Evolutionary conservation across 2,329 filamentous ascomycete species (phyloP).

Genomic region (Tolypocladium cylindrosporum): DNA sequence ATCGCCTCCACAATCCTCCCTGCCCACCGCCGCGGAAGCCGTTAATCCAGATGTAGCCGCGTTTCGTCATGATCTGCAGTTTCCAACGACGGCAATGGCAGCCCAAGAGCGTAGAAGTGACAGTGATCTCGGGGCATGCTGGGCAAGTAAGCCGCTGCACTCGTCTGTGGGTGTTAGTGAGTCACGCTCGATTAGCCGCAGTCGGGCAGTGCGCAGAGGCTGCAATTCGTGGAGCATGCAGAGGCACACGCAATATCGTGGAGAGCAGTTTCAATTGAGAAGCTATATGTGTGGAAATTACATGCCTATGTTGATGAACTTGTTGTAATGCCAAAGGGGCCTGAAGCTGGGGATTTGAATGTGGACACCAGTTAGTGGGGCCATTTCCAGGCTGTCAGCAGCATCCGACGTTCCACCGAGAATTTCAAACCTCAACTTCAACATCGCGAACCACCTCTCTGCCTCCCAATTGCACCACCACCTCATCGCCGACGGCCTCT

Average conservation of each 20-base stretch:
- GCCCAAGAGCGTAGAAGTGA: no score
- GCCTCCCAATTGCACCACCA: not conserved
- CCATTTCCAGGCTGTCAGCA: no score
- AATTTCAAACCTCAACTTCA: not conserved
- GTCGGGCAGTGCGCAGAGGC: not conserved
- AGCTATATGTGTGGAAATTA: not conserved
- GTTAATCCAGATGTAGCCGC: slow-evolving; percentile 19
- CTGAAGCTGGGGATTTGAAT: not conserved
- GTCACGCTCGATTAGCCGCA: not conserved
- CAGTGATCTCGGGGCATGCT: not conserved
- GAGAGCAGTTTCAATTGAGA: not conserved
- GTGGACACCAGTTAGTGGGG: not conserved
- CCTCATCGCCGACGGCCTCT: not conserved
- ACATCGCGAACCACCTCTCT: not conserved
- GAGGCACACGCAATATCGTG: no score
- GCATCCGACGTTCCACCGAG: not conserved
- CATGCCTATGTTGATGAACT: not conserved
- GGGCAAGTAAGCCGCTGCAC: not conserved
- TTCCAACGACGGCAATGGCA: not conserved
- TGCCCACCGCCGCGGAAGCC: slow-evolving; percentile 8
- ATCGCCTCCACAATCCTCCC: slow-evolving; percentile 7
- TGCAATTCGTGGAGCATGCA: no score
- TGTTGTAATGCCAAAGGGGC: not conserved
- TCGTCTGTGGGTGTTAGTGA: not conserved
- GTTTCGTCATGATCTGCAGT: not conserved